A percentile compares a stretch with the other conserved stretches of the same genome.
Conservation (phyloP, 2,329 filamentous ascomycete species). For the Claviceps pazoutovae region DNA sequence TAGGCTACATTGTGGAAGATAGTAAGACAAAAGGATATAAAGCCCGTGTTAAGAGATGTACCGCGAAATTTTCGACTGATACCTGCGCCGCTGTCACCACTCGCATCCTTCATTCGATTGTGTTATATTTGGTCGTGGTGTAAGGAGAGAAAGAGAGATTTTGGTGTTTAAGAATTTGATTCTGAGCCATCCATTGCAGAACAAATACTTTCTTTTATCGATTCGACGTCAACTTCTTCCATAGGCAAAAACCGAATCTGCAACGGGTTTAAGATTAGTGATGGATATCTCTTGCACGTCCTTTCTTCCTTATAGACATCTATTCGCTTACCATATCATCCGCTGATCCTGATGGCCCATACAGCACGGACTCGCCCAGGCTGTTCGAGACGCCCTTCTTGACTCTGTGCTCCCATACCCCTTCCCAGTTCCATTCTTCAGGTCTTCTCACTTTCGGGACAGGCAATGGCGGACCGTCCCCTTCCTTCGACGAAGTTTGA, state of each 20-base stretch:
- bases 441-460: conserved; percentile 26
- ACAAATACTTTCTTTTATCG: conserved; percentile 43
- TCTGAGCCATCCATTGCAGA: conserved; percentile 30
- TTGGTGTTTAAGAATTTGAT: conserved; percentile 4
- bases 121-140: background rate
- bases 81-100: background rate
- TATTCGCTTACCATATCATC: conserved; percentile 57
- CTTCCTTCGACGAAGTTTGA: background rate
- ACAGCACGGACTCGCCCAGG: conserved; percentile 66
- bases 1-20: background rate
- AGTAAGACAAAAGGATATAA: background rate
- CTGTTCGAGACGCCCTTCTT: conserved; percentile 65
- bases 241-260: conserved; percentile 55
- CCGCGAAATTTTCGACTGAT: background rate
- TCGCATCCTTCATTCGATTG: background rate
- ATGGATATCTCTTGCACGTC: background rate
- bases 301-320: background rate
- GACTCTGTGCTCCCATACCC: conserved; percentile 87
- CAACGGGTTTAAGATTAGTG: conserved; percentile 7
- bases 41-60: background rate
- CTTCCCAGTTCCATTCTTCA: conserved; percentile 94
- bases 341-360: conserved; percentile 44
- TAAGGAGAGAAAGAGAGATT: background rate
- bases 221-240: conserved; percentile 44
- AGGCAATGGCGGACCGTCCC: background rate